These are phyloP conservation scores for Pythium pectinolyticum DNA, from an alignment of 352 stramenopile genomes.

Conservation along the genomic window DNA sequence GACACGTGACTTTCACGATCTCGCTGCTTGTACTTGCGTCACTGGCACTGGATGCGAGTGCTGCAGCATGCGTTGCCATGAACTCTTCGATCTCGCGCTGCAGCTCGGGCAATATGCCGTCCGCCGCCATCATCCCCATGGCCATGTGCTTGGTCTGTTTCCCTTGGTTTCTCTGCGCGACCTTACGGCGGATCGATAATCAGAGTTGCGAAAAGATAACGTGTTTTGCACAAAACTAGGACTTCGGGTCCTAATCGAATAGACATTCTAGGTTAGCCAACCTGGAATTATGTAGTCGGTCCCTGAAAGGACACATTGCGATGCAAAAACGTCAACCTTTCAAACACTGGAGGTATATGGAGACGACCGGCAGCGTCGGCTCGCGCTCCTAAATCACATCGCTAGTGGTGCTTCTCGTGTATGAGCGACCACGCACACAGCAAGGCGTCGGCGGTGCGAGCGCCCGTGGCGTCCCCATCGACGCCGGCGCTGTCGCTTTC, in stretches of 20 bases:
- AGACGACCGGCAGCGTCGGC: background rate
- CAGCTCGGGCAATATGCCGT: conserved; percentile 42
- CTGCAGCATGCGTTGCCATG: conserved; percentile 40
- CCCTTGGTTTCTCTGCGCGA: conserved; percentile 16
- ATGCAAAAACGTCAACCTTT: conserved; percentile 17
- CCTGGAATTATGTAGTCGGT: conserved; percentile 4
- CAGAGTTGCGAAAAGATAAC: conserved; percentile 5
- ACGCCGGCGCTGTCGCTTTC: conserved; percentile 36
- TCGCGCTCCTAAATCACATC: background rate
- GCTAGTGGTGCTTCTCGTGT: background rate
- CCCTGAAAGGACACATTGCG: conserved; percentile 20
- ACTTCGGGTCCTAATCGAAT: background rate
- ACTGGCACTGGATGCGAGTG: conserved; percentile 3
- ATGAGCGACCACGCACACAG: conserved; percentile 11
- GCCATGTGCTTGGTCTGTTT: background rate
- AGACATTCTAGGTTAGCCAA: background rate
- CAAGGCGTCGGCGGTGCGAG: conserved; percentile 27
- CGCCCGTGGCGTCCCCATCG: conserved; percentile 12
- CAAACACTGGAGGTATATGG: conserved; percentile 10
- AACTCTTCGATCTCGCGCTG: conserved; percentile 61
- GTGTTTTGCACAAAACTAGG: conserved; percentile 2
- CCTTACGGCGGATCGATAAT: conserved; percentile 23
- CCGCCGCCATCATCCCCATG: conserved; percentile 16
- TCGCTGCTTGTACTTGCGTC: conserved; percentile 3
- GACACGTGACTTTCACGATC: conserved; percentile 1